Percentiles rank a stretch among this genome's conserved stretches.
Evolutionary conservation across 2,329 filamentous ascomycete species (phyloP).

Genomic region (Xylaria sp.): DNA sequence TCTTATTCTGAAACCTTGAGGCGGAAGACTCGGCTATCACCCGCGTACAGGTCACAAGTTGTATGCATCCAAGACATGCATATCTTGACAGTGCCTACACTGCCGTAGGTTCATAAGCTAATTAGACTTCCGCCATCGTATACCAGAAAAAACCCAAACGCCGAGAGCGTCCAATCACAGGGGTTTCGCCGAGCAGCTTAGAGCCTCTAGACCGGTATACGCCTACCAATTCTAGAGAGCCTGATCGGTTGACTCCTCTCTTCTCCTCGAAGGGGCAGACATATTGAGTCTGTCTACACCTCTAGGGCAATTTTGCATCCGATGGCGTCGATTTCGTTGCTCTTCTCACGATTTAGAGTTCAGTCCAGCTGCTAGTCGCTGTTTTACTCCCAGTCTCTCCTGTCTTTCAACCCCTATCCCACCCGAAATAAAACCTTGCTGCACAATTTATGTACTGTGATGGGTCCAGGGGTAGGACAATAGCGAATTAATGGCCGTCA

Average conservation of each 20-base stretch:
- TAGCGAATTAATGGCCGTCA: constrained; percentile 22
- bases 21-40: constrained; percentile 24
- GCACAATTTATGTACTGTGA: constrained; percentile 23
- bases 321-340: constrained; percentile 16
- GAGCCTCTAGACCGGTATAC: constrained; percentile 16
- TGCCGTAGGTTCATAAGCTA: constrained; percentile 25
- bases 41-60: constrained; percentile 18
- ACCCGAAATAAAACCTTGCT: constrained; percentile 25
- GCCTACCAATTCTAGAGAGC: constrained; percentile 8
- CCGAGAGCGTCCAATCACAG: constrained; percentile 25
- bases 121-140: constrained; percentile 39
- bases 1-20: constrained; percentile 24
- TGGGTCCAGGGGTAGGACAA: constrained; percentile 27
- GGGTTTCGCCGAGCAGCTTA: background rate
- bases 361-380: constrained; percentile 14
- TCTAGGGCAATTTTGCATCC: background rate
- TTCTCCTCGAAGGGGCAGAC: background rate
- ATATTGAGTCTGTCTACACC: constrained; percentile 9
- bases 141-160: constrained; percentile 37
- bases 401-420: constrained; percentile 26
- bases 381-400: constrained; percentile 13
- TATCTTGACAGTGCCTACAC: constrained; percentile 20
- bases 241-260: constrained; percentile 13
- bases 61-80: constrained; percentile 27
- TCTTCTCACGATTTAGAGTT: constrained; percentile 20